Evolutionary conservation across 371 early-diverging fungal species (phyloP), one percentile per base, ranked within the genome.

Genomic region (Mucor circinelloides): DNA sequence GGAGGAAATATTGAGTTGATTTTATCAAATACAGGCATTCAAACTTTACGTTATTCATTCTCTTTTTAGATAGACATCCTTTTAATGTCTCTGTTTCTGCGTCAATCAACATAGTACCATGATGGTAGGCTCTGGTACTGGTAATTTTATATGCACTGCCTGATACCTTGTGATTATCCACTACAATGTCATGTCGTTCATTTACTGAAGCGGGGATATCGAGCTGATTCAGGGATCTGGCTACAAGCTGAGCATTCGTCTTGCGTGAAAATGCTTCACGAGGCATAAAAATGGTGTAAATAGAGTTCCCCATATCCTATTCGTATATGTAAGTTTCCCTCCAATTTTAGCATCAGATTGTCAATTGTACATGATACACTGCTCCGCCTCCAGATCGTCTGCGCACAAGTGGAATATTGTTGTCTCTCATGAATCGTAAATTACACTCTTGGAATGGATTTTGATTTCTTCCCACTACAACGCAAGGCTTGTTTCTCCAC

Each of bases 41-140:
- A 32, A 19, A 60, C 40, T 31, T 60, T 68, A 74, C 78, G 38
- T 67, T 75, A 34, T 44, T 32, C 77, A 78, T 78, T 65, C 72
- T 74, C 30, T 73, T 74, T 65, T 77, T 80, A 7, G 77, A 77
- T 44, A 78, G 60, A 68, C 75, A 80, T 8, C 80, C 81, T 46
- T 86, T 81, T 19, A 98, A 82, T 8, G 74, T 76, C 17, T 75
- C 70, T 30, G 95, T 86, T 76, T 98, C 94, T 1, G 96, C 83
- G 71, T 95, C 90, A 60, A 98, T 94, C 48, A 99, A 80, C 98
- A 98, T 96, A 9, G 99, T 99, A 38, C 99, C 99, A 76, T 99
- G 99, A 75, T 98, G 98, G 69, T 95, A 97, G 1, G 98, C 94
- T 60, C 93, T 78, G 3, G 79, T 63, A 55, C 85, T 87, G 44